Percentiles rank a stretch among this genome's conserved stretches.
Conservation (phyloP, 345 rosid genomes). For the Leavenworthia alabamica region DNA sequence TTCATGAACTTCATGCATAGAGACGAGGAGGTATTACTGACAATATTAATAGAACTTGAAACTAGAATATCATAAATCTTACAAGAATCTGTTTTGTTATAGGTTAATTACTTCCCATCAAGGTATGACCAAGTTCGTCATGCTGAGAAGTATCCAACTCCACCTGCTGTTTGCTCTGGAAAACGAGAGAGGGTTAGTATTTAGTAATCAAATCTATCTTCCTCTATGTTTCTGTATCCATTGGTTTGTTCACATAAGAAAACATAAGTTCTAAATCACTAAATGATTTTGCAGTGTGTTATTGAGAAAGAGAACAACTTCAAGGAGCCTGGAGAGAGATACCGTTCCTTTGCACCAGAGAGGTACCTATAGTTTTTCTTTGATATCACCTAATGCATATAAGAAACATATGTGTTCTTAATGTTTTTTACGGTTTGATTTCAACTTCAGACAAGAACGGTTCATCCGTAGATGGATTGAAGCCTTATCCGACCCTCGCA, state of each 20-base stretch:
- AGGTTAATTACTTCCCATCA: slow-evolving; percentile 95
- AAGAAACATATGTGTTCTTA: background rate
- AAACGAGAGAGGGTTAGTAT: slow-evolving; percentile 76
- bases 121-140: slow-evolving; percentile 80
- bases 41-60: no score
- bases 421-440: background rate
- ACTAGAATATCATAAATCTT: background rate
- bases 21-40: no score
- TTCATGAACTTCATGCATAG: slow-evolving; percentile 89
- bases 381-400: no score
- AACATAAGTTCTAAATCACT: no score
- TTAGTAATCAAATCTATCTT: background rate
- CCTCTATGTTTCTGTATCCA: background rate
- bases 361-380: slow-evolving; percentile 56
- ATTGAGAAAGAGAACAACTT: slow-evolving; percentile 84
- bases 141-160: slow-evolving; percentile 70
- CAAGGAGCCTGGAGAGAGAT: slow-evolving; percentile 89
- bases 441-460: slow-evolving; percentile 67
- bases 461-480: slow-evolving; percentile 64
- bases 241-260: background rate
- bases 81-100: slow-evolving; percentile 23
- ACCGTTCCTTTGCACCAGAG: slow-evolving; percentile 68
- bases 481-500: slow-evolving; percentile 64
- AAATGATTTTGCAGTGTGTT: slow-evolving; percentile 52
- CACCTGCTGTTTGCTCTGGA: slow-evolving; percentile 54